A percentile compares a stretch with the other conserved stretches of the same genome.
These are phyloP conservation scores for Candida easanensis DNA, from an alignment of 805 yeast genomes.

Conservation along the genomic window DNA sequence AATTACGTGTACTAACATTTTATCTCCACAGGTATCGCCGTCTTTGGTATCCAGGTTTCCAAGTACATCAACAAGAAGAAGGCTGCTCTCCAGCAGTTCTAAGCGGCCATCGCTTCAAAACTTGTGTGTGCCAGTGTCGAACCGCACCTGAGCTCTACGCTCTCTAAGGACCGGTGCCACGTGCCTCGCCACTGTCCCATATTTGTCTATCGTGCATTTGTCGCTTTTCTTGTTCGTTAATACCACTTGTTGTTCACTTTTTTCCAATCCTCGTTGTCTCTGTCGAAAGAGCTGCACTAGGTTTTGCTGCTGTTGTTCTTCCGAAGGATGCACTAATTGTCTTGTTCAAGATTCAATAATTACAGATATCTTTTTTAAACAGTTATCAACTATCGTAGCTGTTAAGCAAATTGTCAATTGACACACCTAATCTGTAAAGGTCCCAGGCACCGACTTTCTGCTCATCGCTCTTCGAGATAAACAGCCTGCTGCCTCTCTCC, in stretches of 20 bases:
- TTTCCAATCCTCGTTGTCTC: too few relatives aligned
- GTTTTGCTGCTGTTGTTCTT: neutral
- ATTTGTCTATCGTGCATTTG: neutral
- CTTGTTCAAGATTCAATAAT: too few relatives aligned
- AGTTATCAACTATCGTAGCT: too few relatives aligned
- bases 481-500: too few relatives aligned
- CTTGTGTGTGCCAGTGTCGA: neutral
- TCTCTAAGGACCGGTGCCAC: neutral
- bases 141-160: neutral
- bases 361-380: too few relatives aligned
- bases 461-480: too few relatives aligned
- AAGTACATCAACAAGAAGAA: conserved; percentile 23
- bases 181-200: neutral
- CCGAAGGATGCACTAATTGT: too few relatives aligned
- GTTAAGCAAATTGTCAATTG: too few relatives aligned
- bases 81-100: conserved; percentile 27
- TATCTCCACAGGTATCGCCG: conserved; percentile 19
- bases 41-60: conserved; percentile 11
- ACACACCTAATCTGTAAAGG: too few relatives aligned
- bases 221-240: neutral
- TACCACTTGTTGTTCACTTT: neutral
- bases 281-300: neutral
- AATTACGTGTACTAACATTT: conserved; percentile 7
- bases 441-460: too few relatives aligned
- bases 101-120: conserved; percentile 1